These are phyloP conservation scores for Alectoria sarmentosa DNA, from an alignment of 495 filamentous ascomycete species.

Conservation along the genomic window DNA sequence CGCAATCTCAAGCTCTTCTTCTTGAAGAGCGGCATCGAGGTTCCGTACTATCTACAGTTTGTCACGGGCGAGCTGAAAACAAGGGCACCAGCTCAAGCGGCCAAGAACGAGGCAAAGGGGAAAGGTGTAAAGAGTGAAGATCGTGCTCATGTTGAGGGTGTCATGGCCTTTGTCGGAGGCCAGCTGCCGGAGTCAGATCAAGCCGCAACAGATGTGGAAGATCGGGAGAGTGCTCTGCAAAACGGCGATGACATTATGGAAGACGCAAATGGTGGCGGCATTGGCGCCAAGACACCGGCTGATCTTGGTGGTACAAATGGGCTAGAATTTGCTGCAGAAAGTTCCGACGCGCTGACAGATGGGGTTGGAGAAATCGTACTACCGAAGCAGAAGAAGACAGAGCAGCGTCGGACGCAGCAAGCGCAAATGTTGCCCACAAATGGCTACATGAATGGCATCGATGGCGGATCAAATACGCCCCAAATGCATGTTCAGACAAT, in stretches of 20 bases:
- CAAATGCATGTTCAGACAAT: background rate
- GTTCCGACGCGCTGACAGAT: no score
- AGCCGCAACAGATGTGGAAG: slow-evolving; percentile 2
- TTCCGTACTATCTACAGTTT: slow-evolving; percentile 82
- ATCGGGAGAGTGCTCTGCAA: background rate
- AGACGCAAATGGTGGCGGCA: slow-evolving; percentile 4
- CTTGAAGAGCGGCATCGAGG: slow-evolving; percentile 86
- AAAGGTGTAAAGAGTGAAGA: slow-evolving; percentile 63
- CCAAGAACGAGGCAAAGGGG: slow-evolving; percentile 72
- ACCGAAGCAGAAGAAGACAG: background rate
- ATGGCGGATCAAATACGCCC: background rate
- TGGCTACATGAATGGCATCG: slow-evolving; percentile 1
- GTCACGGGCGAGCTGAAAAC: slow-evolving; percentile 95
- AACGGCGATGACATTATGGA: slow-evolving; percentile 6
- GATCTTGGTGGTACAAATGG: background rate
- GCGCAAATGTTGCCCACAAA: background rate
- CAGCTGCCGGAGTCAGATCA: slow-evolving; percentile 19
- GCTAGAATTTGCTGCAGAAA: background rate
- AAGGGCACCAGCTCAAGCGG: slow-evolving; percentile 74
- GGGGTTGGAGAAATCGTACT: slow-evolving; percentile 1
- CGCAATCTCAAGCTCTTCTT: slow-evolving; percentile 94
- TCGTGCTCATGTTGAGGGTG: slow-evolving; percentile 62
- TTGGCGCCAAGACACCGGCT: background rate
- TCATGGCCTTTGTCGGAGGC: slow-evolving; percentile 52
- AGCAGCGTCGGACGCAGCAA: background rate